phyloP scores from a whole-genome alignment of 2,329 filamentous ascomycete genomes.

The Xylariaceae sp. region DNA sequence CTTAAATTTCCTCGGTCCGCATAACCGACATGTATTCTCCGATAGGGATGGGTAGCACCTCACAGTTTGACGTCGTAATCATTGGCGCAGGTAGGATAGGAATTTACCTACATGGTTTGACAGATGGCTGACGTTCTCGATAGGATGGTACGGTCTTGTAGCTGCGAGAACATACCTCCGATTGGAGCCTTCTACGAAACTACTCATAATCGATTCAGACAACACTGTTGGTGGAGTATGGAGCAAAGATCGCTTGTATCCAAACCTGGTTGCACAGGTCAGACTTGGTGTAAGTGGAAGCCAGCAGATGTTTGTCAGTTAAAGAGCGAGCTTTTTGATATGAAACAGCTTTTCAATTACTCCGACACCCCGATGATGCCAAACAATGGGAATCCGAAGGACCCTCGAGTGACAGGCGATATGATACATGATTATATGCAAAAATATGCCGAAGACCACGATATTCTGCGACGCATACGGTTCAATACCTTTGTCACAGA shows the following conservation, averaged over 20 bases:
- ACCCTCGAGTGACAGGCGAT: constrained; percentile 25
- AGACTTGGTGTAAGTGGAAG: constrained; percentile 20
- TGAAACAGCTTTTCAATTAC: constrained; percentile 24
- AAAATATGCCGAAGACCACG: constrained; percentile 26
- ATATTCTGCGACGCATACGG: constrained; percentile 24
- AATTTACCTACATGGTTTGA: neutral
- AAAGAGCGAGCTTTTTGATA: constrained; percentile 2
- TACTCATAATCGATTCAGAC: constrained; percentile 25
- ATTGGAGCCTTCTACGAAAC: constrained; percentile 20
- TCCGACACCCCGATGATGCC: constrained; percentile 25
- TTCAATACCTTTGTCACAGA: constrained; percentile 25
- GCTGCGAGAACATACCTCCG: constrained; percentile 24
- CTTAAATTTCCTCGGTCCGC: neutral
- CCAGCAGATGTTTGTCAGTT: neutral
- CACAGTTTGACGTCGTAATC: constrained; percentile 22
- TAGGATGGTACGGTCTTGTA: constrained; percentile 26
- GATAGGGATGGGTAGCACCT: constrained; percentile 6
- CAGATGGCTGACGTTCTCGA: neutral
- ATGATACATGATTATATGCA: constrained; percentile 28
- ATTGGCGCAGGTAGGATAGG: constrained; percentile 24
- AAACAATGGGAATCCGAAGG: constrained; percentile 20
- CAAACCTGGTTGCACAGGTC: constrained; percentile 25
- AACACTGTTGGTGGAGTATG: constrained; percentile 25
- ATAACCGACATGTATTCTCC: neutral
- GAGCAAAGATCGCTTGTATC: constrained; percentile 27